Evolutionary conservation across 495 filamentous ascomycete genomes (phyloP).

Genomic region (Aspergillus coremiiformis): DNA sequence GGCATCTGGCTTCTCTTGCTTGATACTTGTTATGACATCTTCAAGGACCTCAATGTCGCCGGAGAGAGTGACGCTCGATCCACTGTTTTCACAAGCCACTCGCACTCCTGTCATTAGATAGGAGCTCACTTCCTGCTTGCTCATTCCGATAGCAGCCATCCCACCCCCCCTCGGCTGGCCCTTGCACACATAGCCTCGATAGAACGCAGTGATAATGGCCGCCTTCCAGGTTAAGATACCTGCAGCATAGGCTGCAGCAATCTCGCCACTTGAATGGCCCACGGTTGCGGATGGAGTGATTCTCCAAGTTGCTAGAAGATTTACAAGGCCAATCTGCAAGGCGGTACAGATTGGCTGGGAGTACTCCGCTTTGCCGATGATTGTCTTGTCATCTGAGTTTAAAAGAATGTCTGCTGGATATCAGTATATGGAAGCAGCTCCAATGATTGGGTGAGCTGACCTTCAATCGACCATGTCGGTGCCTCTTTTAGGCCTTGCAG

Average conservation of each 20-base stretch:
- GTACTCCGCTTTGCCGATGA: background rate
- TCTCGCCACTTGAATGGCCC: conserved; percentile 21
- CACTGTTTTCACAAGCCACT: conserved; percentile 18
- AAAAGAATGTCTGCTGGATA: too few species aligned
- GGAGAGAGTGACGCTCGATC: conserved; percentile 20
- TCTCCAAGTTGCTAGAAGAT: conserved; percentile 6
- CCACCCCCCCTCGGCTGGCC: background rate
- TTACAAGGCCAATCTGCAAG: conserved; percentile 13
- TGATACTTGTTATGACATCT: conserved; percentile 28
- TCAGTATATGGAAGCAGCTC: too few species aligned
- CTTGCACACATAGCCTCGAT: conserved; percentile 1
- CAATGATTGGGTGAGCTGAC: too few species aligned
- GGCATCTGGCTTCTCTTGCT: conserved; percentile 10
- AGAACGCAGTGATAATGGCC: conserved; percentile 14
- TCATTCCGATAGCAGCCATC: conserved; percentile 26
- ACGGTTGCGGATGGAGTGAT: conserved; percentile 11
- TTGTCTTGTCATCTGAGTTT: background rate
- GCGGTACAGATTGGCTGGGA: conserved; percentile 14
- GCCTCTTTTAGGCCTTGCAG: background rate
- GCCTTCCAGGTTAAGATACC: conserved; percentile 1
- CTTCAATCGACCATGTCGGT: background rate
- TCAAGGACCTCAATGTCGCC: conserved; percentile 31
- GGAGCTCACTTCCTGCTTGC: background rate
- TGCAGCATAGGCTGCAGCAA: conserved; percentile 22
- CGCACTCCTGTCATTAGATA: background rate